Evolutionary conservation across 2,329 filamentous ascomycete species (phyloP).

Genomic region (Diaporthe velutina): DNA sequence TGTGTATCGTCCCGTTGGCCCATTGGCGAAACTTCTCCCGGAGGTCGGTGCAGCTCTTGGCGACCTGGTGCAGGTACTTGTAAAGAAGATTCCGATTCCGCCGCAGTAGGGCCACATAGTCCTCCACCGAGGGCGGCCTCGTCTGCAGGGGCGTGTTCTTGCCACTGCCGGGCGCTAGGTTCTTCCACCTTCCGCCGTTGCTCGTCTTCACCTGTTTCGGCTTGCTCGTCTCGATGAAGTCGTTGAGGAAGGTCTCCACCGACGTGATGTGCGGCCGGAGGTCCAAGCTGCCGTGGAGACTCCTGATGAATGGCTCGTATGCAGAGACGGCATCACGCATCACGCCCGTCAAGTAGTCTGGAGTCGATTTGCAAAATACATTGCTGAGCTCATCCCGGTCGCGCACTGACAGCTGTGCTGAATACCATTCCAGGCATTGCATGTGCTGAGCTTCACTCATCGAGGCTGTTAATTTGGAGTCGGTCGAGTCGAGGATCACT

Average conservation of each 20-base stretch:
- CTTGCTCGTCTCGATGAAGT: constrained; percentile 74
- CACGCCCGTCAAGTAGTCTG: constrained; percentile 79
- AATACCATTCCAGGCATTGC: constrained; percentile 77
- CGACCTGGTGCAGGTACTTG: constrained; percentile 78
- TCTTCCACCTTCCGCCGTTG: constrained; percentile 56
- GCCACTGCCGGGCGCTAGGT: constrained; percentile 50
- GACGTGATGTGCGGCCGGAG: constrained; percentile 77
- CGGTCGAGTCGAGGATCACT: constrained; percentile 70
- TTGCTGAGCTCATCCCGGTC: constrained; percentile 80
- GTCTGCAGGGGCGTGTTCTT: constrained; percentile 50
- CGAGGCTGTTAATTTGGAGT: constrained; percentile 58
- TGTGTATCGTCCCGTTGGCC: constrained; percentile 67
- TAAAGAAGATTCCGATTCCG: constrained; percentile 75
- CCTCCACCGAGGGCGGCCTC: constrained; percentile 72
- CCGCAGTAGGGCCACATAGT: constrained; percentile 77
- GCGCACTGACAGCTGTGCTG: constrained; percentile 76
- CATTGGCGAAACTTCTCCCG: constrained; percentile 72
- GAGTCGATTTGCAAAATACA: constrained; percentile 75
- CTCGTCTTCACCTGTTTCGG: constrained; percentile 71
- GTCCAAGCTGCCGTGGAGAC: constrained; percentile 78
- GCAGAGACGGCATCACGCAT: constrained; percentile 74
- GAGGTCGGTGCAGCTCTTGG: constrained; percentile 76
- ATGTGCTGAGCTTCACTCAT: constrained; percentile 73
- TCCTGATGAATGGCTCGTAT: constrained; percentile 81
- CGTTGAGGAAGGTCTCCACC: constrained; percentile 76